A percentile compares a stretch with the other conserved stretches of the same genome.
Conservation (phyloP, 805 yeast species). For the Nakazawaea laoshanensis region DNA sequence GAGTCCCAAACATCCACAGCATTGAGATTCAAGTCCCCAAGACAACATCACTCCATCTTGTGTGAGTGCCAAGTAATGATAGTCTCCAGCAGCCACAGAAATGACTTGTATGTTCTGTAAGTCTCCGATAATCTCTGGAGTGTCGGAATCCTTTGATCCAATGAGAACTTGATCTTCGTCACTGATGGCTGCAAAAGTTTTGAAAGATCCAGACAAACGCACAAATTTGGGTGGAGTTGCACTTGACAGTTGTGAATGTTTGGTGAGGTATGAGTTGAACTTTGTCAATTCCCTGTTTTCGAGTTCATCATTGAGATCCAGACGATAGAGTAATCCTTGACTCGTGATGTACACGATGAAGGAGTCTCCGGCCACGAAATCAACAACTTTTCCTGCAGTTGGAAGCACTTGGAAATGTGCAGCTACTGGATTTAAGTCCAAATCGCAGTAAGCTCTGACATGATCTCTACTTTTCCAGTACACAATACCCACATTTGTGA, state of each 20-base stretch:
- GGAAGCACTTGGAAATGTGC: conserved; percentile 36
- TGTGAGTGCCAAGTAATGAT: conserved; percentile 59
- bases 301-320: conserved; percentile 20
- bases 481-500: conserved; percentile 44
- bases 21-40: conserved; percentile 61
- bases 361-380: conserved; percentile 47
- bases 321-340: conserved; percentile 31
- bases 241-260: conserved; percentile 12
- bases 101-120: conserved; percentile 40
- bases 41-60: conserved; percentile 45
- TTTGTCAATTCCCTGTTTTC: conserved; percentile 16
- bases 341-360: conserved; percentile 40
- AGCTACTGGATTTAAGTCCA: conserved; percentile 21
- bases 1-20: conserved; percentile 67
- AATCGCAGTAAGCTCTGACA: conserved; percentile 12
- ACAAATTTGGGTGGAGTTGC: conserved; percentile 26
- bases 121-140: conserved; percentile 28
- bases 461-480: conserved; percentile 40
- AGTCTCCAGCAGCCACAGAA: conserved; percentile 62
- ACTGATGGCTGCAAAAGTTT: conserved; percentile 46
- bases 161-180: conserved; percentile 37
- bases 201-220: conserved; percentile 47
- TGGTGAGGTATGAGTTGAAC: conserved; percentile 24
- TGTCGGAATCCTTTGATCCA: conserved; percentile 22
- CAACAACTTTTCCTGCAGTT: conserved; percentile 33